Conservation (phyloP, 495 filamentous ascomycete genomes). For the Neurospora sp. region DNA sequence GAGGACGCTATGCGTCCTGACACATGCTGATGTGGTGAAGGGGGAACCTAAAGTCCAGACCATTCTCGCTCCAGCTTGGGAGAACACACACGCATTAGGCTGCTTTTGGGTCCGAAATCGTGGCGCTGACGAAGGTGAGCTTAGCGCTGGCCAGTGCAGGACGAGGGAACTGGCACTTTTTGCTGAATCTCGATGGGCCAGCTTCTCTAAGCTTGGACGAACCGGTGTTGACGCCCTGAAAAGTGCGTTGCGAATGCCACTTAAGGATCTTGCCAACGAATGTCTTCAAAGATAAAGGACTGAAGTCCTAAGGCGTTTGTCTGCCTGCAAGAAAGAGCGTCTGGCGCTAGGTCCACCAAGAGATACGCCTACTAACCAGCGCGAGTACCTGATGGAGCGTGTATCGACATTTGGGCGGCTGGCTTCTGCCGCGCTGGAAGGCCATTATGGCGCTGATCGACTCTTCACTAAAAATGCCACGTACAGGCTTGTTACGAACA, state of each 20-base stretch:
- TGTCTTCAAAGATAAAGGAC: slow-evolving; percentile 42
- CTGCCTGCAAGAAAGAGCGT: slow-evolving; percentile 21
- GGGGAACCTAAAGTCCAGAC: slow-evolving; percentile 28
- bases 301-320: slow-evolving; percentile 35
- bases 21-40: slow-evolving; percentile 47
- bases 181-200: slow-evolving; percentile 31
- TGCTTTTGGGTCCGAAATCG: slow-evolving; percentile 51
- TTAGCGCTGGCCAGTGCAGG: slow-evolving; percentile 15
- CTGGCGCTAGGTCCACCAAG: slow-evolving; percentile 35
- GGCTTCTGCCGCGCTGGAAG: slow-evolving; percentile 6
- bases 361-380: slow-evolving; percentile 15
- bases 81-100: slow-evolving; percentile 38
- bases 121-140: slow-evolving; percentile 26
- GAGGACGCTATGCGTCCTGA: slow-evolving; percentile 49
- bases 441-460: slow-evolving; percentile 32
- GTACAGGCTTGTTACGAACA: not conserved
- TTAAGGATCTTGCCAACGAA: slow-evolving; percentile 35
- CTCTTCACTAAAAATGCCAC: slow-evolving; percentile 25
- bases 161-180: slow-evolving; percentile 31
- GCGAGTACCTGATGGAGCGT: slow-evolving; percentile 3
- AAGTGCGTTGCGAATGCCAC: slow-evolving; percentile 31
- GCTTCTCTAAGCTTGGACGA: slow-evolving; percentile 28
- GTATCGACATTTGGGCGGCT: slow-evolving; percentile 4
- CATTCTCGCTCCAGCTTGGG: slow-evolving; percentile 33
- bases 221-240: slow-evolving; percentile 43